A percentile compares a stretch with the other conserved stretches of the same genome.
Conservation (phyloP, 805 yeast species). For the Candida glaebosa region DNA sequence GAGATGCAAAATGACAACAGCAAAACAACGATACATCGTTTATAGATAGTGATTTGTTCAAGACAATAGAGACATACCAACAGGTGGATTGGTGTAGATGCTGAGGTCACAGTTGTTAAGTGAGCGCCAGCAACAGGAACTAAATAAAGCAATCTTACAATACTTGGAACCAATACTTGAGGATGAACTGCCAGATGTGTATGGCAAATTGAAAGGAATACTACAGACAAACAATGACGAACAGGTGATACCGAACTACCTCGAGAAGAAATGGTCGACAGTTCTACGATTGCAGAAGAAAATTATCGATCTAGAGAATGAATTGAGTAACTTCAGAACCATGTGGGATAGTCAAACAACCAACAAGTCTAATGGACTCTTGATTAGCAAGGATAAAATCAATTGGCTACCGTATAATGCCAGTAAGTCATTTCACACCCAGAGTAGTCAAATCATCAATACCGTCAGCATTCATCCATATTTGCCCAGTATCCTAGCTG, state of each 20-base stretch:
- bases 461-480: constrained; percentile 69
- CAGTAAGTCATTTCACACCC: constrained; percentile 48
- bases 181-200: constrained; percentile 12
- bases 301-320: constrained; percentile 66
- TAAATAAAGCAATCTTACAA: constrained; percentile 46
- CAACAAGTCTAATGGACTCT: constrained; percentile 7
- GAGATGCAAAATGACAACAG: background rate
- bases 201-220: constrained; percentile 10
- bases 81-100: constrained; percentile 3
- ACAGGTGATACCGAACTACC: constrained; percentile 33
- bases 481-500: constrained; percentile 62
- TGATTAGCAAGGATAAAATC: constrained; percentile 25
- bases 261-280: constrained; percentile 85
- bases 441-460: constrained; percentile 52
- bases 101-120: constrained; percentile 10
- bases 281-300: constrained; percentile 75
- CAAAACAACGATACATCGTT: too few relatives aligned
- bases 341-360: constrained; percentile 31
- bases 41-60: too few relatives aligned
- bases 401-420: constrained; percentile 63
- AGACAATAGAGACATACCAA: too few relatives aligned
- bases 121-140: constrained; percentile 38
- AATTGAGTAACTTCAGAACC: constrained; percentile 47
- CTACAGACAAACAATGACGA: constrained; percentile 18
- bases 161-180: constrained; percentile 38